A percentile compares a stretch with the other conserved stretches of the same genome.
Conservation (phyloP, 2,329 filamentous ascomycete species). For the Colletotrichum paranaense region DNA sequence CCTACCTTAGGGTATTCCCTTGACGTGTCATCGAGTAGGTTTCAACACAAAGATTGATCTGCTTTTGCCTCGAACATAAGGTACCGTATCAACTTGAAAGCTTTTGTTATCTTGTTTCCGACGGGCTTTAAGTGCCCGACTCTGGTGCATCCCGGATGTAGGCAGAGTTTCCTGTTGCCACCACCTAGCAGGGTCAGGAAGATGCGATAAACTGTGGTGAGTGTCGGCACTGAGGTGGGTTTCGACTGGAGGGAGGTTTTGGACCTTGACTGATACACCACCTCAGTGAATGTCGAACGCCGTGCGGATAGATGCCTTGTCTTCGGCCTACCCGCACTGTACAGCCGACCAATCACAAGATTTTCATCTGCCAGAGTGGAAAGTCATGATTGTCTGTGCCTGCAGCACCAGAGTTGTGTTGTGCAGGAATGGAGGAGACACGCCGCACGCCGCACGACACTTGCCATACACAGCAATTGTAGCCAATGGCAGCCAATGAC, state of each 20-base stretch:
- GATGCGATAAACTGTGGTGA: too few species aligned
- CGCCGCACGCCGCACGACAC: background rate
- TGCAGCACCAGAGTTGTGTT: slow-evolving; percentile 28
- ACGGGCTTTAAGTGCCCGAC: too few species aligned
- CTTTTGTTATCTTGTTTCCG: background rate
- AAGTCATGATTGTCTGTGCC: background rate
- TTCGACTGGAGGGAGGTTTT: too few species aligned
- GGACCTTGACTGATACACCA: too few species aligned
- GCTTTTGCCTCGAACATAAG: slow-evolving; percentile 1
- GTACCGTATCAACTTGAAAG: slow-evolving; percentile 10
- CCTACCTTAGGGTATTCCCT: background rate
- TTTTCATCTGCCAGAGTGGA: background rate
- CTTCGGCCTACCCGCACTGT: background rate
- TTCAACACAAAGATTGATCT: background rate
- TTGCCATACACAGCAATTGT: background rate
- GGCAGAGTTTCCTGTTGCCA: too few species aligned
- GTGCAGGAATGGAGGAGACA: slow-evolving; percentile 25
- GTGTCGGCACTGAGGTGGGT: too few species aligned
- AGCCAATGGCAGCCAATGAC: slow-evolving; percentile 25
- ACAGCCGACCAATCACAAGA: background rate
- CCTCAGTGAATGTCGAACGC: too few species aligned
- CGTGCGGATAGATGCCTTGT: too few species aligned
- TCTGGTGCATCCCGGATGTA: too few species aligned
- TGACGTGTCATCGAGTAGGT: slow-evolving; percentile 1
- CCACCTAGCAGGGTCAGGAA: too few species aligned